Conservation (phyloP, 2,329 filamentous ascomycete genomes). For the Aspergillus terreus region DNA sequence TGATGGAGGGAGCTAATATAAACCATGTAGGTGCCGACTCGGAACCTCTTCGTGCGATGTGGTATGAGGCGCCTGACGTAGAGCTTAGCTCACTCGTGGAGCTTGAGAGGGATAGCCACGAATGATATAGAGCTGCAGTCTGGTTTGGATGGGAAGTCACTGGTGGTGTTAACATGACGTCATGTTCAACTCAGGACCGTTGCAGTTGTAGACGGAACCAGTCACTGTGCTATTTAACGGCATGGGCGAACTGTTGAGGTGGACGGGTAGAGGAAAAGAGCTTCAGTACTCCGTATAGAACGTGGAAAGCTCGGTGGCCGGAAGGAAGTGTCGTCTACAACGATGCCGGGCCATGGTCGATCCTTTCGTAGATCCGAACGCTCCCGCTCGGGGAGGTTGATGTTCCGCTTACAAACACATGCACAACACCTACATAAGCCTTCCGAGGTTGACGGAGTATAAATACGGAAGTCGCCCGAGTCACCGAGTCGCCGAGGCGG, state of each 20-base stretch:
- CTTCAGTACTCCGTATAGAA: too few species aligned
- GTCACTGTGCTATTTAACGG: background rate
- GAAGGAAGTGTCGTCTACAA: too few species aligned
- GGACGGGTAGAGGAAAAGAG: too few species aligned
- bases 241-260: background rate
- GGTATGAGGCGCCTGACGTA: constrained; percentile 18
- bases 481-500: too few species aligned
- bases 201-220: background rate
- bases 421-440: too few species aligned
- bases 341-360: too few species aligned
- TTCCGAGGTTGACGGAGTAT: too few species aligned
- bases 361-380: too few species aligned
- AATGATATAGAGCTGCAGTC: background rate
- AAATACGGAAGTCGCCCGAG: too few species aligned
- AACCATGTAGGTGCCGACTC: constrained; percentile 7
- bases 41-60: background rate
- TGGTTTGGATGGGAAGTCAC: background rate
- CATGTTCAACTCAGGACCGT: background rate
- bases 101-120: background rate
- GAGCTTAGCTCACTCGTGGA: constrained; percentile 14
- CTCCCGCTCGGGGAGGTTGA: too few species aligned
- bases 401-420: too few species aligned
- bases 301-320: too few species aligned
- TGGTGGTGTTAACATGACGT: background rate
- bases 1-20: background rate